These are phyloP conservation scores for Pseudomassariella vexata DNA, from an alignment of 2,329 filamentous ascomycete species.

Conservation along the genomic window DNA sequence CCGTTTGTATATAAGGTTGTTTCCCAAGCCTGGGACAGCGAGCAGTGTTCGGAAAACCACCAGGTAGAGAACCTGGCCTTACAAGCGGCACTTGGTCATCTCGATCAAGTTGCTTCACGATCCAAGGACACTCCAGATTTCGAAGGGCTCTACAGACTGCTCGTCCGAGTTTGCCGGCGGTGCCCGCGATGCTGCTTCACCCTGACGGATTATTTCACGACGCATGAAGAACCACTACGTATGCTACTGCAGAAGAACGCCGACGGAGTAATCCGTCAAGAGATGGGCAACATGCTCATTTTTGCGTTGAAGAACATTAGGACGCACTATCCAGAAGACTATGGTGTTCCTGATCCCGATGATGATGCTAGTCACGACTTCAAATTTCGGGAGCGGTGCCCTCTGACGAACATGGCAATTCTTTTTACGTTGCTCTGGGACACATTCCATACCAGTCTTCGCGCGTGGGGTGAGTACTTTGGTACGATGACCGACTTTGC, in stretches of 20 bases:
- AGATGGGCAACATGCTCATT: slow-evolving; percentile 45
- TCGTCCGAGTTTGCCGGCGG: slow-evolving; percentile 39
- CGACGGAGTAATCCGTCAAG: slow-evolving; percentile 48
- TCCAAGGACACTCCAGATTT: slow-evolving; percentile 64
- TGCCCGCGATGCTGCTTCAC: slow-evolving; percentile 52
- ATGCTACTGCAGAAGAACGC: slow-evolving; percentile 59
- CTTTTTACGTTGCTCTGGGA: slow-evolving; percentile 55
- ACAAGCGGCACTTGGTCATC: slow-evolving; percentile 53
- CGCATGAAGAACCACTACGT: slow-evolving; percentile 51
- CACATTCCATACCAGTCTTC: slow-evolving; percentile 53
- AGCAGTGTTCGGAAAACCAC: slow-evolving; percentile 44
- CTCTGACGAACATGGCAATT: slow-evolving; percentile 33
- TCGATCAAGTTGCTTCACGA: slow-evolving; percentile 71
- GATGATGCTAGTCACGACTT: slow-evolving; percentile 25
- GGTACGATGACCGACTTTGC: slow-evolving; percentile 63
- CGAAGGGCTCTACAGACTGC: slow-evolving; percentile 43
- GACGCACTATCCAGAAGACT: slow-evolving; percentile 36
- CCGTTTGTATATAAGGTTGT: slow-evolving; percentile 62
- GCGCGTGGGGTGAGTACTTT: slow-evolving; percentile 75
- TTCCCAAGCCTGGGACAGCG: slow-evolving; percentile 44
- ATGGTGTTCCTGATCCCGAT: slow-evolving; percentile 29
- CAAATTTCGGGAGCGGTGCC: slow-evolving; percentile 18
- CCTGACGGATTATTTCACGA: slow-evolving; percentile 55
- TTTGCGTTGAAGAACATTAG: slow-evolving; percentile 48
- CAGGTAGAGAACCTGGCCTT: slow-evolving; percentile 44